Percentiles rank a stretch among this genome's conserved stretches.
phyloP scores from a whole-genome alignment of 345 rosid species.

The Aquilaria malaccensis region DNA sequence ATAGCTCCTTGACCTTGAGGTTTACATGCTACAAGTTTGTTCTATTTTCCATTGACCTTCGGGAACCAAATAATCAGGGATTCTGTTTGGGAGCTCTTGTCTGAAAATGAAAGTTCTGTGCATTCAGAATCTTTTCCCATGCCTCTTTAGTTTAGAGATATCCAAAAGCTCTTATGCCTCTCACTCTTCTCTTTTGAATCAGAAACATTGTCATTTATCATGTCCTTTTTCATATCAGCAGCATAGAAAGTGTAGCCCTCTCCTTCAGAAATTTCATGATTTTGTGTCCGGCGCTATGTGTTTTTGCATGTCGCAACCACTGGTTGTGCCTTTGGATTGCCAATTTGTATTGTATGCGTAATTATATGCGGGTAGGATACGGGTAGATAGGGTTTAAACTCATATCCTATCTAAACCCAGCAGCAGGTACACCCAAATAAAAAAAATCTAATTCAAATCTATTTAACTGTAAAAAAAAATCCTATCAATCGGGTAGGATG shows the following conservation, averaged over 20 bases:
- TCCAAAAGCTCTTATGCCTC: slow-evolving; percentile 43
- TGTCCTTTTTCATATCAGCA: slow-evolving; percentile 64
- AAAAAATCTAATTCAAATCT: too few relatives aligned
- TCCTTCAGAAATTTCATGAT: slow-evolving; percentile 80
- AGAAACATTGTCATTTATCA: slow-evolving; percentile 51
- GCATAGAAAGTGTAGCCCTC: slow-evolving; percentile 66
- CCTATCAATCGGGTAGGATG: too few relatives aligned
- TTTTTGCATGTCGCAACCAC: slow-evolving; percentile 84
- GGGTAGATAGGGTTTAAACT: too few relatives aligned
- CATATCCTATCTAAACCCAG: too few relatives aligned
- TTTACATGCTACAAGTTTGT: slow-evolving; percentile 46
- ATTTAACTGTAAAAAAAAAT: too few relatives aligned
- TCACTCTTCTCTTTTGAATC: slow-evolving; percentile 51
- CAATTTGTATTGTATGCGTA: slow-evolving; percentile 27
- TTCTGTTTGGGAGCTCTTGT: slow-evolving; percentile 24
- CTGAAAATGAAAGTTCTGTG: slow-evolving; percentile 39
- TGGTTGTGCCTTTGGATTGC: slow-evolving; percentile 78
- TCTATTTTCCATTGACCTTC: slow-evolving; percentile 83
- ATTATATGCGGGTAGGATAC: too few relatives aligned
- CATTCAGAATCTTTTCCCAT: slow-evolving; percentile 60
- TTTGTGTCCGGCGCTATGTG: slow-evolving; percentile 84
- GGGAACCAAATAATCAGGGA: slow-evolving; percentile 38
- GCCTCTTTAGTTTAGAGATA: slow-evolving; percentile 32
- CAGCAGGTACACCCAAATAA: too few relatives aligned
- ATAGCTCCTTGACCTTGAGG: slow-evolving; percentile 33